Evolutionary conservation across 2,329 filamentous ascomycete genomes (phyloP).

Genomic region (Aspergillus pseudonomiae): DNA sequence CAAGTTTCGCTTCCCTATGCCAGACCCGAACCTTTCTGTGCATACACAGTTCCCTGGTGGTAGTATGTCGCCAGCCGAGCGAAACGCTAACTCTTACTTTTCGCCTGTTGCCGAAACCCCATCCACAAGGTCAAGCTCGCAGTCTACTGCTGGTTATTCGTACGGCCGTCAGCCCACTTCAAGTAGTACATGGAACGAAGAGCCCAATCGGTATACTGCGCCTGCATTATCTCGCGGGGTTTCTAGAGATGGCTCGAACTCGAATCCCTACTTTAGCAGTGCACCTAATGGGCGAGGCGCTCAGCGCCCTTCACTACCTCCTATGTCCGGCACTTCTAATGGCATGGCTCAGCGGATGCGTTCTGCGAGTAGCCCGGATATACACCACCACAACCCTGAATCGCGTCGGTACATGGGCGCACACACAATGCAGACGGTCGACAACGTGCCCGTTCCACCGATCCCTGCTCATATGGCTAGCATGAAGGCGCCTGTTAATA

Average conservation of each 20-base stretch:
- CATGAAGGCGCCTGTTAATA: constrained; percentile 64
- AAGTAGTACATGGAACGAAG: constrained; percentile 69
- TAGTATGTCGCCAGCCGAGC: constrained; percentile 62
- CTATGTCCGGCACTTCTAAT: constrained; percentile 63
- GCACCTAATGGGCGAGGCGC: constrained; percentile 59
- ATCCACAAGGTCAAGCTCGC: constrained; percentile 58
- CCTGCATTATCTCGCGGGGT: constrained; percentile 80
- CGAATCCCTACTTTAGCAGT: constrained; percentile 64
- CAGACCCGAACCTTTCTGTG: constrained; percentile 66
- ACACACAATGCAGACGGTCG: constrained; percentile 57
- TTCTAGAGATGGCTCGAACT: constrained; percentile 73
- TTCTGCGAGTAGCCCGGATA: constrained; percentile 94
- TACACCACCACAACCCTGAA: constrained; percentile 67
- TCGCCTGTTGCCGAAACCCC: constrained; percentile 76
- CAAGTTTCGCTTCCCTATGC: constrained; percentile 72
- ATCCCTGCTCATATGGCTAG: constrained; percentile 72
- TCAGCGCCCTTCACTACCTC: constrained; percentile 78
- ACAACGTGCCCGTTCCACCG: constrained; percentile 71
- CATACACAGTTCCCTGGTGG: constrained; percentile 61
- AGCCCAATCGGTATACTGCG: constrained; percentile 80
- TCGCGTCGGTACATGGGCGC: constrained; percentile 54
- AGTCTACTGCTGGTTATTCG: constrained; percentile 70
- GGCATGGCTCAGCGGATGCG: constrained; percentile 69
- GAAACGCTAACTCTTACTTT: constrained; percentile 84
- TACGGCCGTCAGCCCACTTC: constrained; percentile 77